A percentile compares a stretch with the other conserved stretches of the same genome.
Conservation (phyloP, 768 basidiomycete species). For the Royoungia palumana region DNA sequence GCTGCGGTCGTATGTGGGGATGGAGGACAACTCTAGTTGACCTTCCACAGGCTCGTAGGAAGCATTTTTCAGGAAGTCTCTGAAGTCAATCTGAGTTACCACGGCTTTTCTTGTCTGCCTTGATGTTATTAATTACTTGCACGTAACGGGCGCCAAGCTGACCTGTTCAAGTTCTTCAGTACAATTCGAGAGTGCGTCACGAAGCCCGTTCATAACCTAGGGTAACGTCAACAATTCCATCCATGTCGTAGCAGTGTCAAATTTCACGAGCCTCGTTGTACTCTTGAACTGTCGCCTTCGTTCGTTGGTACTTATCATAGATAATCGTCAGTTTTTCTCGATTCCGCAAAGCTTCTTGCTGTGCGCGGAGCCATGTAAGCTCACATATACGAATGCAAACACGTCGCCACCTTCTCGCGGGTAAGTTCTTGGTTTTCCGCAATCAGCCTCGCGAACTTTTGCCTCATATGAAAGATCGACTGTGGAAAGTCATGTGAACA, state of each 20-base stretch:
- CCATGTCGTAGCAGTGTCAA: neutral
- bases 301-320: slow-evolving; percentile 20
- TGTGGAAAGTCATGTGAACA: slow-evolving; percentile 5
- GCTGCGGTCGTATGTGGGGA: neutral
- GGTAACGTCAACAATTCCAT: neutral
- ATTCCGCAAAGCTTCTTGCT: slow-evolving; percentile 13
- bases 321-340: slow-evolving; percentile 8
- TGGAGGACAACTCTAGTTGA: slow-evolving; percentile 11
- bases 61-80: slow-evolving; percentile 1
- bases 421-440: slow-evolving; percentile 15
- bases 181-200: slow-evolving; percentile 13
- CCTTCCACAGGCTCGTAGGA: slow-evolving; percentile 12
- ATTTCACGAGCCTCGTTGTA: slow-evolving; percentile 18
- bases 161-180: slow-evolving; percentile 23
- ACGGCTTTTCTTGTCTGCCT: slow-evolving; percentile 11
- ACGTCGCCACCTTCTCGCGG: slow-evolving; percentile 11
- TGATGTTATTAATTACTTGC: neutral
- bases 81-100: slow-evolving; percentile 18
- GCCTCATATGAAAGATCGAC: slow-evolving; percentile 7
- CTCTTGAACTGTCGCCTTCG: slow-evolving; percentile 16
- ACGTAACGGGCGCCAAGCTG: neutral
- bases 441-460: slow-evolving; percentile 12
- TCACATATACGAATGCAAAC: neutral
- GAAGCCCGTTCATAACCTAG: slow-evolving; percentile 21
- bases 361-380: neutral